A percentile compares a stretch with the other conserved stretches of the same genome.
Conservation (phyloP, 2,329 filamentous ascomycete genomes). For the Penicillium sp. region DNA sequence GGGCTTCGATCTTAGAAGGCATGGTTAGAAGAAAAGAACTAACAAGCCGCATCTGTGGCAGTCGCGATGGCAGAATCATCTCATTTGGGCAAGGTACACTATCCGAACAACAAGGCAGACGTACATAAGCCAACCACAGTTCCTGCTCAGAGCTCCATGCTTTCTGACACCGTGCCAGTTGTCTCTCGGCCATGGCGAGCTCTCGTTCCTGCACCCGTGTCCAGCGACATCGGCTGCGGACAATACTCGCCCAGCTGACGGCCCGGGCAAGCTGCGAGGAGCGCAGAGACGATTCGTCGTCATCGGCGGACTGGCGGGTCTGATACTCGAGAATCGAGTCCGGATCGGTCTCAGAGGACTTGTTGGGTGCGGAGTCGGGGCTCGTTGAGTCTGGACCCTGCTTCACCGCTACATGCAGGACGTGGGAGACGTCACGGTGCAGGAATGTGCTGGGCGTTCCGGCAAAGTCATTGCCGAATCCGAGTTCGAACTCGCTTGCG, state of each 20-base stretch:
- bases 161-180: slow-evolving; percentile 35
- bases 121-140: slow-evolving; percentile 35
- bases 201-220: slow-evolving; percentile 30
- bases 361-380: slow-evolving; percentile 1
- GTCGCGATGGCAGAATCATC: neutral
- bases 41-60: slow-evolving; percentile 1
- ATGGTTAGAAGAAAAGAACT: slow-evolving; percentile 1
- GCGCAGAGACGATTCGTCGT: slow-evolving; percentile 12
- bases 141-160: slow-evolving; percentile 40
- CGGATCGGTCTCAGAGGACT: slow-evolving; percentile 4
- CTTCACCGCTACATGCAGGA: slow-evolving; percentile 28
- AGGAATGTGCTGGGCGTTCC: slow-evolving; percentile 8
- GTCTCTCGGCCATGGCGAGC: slow-evolving; percentile 26
- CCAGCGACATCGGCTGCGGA: slow-evolving; percentile 29
- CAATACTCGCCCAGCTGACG: slow-evolving; percentile 33
- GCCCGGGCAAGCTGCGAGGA: slow-evolving; percentile 20
- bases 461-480: slow-evolving; percentile 2
- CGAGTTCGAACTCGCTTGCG: slow-evolving; percentile 4
- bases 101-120: slow-evolving; percentile 15
- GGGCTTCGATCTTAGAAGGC: slow-evolving; percentile 30
- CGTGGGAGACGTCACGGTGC: slow-evolving; percentile 18
- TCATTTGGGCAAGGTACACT: too few species aligned
- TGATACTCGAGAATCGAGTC: slow-evolving; percentile 14
- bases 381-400: slow-evolving; percentile 6
- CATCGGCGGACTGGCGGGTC: slow-evolving; percentile 7